phyloP scores from a whole-genome alignment of 441 rosid species.

The Populus hybrid region DNA sequence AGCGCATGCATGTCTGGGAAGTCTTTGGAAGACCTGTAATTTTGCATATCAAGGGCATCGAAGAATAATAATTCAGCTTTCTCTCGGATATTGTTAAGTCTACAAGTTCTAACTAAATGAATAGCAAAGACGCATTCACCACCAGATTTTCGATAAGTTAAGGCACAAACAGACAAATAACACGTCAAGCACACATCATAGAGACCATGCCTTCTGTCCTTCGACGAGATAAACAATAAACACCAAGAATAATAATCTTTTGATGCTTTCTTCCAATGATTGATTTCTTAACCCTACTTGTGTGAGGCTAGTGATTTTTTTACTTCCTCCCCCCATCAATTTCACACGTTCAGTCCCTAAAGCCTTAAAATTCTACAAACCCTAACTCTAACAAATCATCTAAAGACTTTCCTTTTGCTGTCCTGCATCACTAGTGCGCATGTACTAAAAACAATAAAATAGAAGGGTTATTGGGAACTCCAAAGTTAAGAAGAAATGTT shows the following conservation, averaged over 20 bases:
- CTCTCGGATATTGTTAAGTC: constrained; percentile 30
- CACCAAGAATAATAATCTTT: neutral
- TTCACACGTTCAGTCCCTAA: neutral
- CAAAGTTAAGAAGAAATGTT: neutral
- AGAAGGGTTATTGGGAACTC: neutral
- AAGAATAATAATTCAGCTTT: constrained; percentile 52
- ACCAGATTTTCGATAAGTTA: constrained; percentile 13
- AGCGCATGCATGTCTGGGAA: constrained; percentile 87
- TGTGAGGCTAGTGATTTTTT: neutral
- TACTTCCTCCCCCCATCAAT: neutral
- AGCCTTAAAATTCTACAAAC: neutral
- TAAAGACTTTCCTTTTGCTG: neutral
- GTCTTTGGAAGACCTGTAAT: constrained; percentile 92
- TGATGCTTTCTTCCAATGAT: neutral
- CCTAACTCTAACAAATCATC: neutral
- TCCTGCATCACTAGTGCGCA: neutral
- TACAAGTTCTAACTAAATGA: constrained; percentile 31
- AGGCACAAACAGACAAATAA: constrained; percentile 6
- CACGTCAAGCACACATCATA: constrained; percentile 5
- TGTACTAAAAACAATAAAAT: neutral
- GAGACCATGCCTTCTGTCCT: neutral
- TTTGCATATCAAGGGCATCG: constrained; percentile 61
- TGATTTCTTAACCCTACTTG: neutral
- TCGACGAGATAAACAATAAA: neutral
- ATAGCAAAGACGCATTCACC: constrained; percentile 17